Base-by-base conservation (phyloP, 1,139 yeast genomes). In the Blastobotrys serpentis region DNA sequence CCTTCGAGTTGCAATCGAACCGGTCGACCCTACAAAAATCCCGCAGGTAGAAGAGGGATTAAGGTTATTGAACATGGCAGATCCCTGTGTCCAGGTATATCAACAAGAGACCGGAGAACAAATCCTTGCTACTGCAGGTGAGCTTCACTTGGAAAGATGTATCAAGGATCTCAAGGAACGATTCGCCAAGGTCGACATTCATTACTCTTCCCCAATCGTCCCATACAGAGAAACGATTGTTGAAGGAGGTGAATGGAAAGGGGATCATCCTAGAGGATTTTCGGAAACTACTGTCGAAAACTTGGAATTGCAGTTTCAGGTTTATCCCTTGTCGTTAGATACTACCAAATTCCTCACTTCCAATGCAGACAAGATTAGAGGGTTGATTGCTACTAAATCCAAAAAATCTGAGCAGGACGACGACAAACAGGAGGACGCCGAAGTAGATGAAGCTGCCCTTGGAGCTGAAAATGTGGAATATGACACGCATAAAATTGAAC, bases 121-220 rank as follows among this genome's bases (percentile, higher is more conserved):
- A 59, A 88, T 90, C 56, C 73, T 90, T 59, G 86, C 95, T 54
- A 89, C 95, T 14, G 96, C 97, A n/a, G 98, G 98, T 47, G 97
- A 90, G 65, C 74, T 90, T 53, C 98, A 90, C 69, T 72, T 90
- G 48, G 98, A 90, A 62, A 77, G 97, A 64, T 89, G 97, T 65
- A 68, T 90, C 58, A 88, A 86, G 60, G 98, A 90, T 69, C 71
- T 90, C 60, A 82, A 79, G 50, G 97, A 89, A 57, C 74, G 98
- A 56, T 94, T 90, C 73, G 98, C 98, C 1, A 90, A 90, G 21
- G 81, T 90, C 57, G 96, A 88, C 48, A 83, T 94, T 7, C 79
- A 85, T 7, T 81, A 84, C 32, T 90, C 96, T 33, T 87, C 87
- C 59, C 98, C 98, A 0, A 95, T 87, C 19, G 94, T 94, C 56